Evolutionary conservation across 768 basidiomycete species (phyloP), one percentile per base, ranked within the genome.

Genomic region (Clitopilus hobsonii): DNA sequence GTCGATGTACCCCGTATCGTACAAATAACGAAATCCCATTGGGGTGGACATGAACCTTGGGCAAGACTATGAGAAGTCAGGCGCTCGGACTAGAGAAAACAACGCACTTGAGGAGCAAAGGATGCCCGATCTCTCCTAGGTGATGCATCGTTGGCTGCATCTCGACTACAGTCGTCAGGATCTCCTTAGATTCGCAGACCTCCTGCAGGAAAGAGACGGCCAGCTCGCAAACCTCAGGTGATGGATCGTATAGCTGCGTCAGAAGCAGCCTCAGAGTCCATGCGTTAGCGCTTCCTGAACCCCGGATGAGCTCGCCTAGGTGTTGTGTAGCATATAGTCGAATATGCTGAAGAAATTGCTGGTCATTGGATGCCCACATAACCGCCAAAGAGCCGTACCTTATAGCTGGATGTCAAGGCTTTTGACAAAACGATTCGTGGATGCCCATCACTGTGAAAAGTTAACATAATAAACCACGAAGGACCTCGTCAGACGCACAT

Each of bases 141-240:
- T 98, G 94, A 63, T 98, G 95, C 73, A 98, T 81, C 11, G 88
- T 92, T 0, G 97, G 97, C 59, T 93, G 88, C 85, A 98, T 89
- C 65, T 91, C 88, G 2, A 99, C 95, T 2, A 98, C 92, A 51
- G 91, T 76, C 64, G 95, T 88, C 24, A 99, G 76, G 20, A 89
- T 83, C 36, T 91, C 89, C 60, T 86, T 82, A 10, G 85, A 80
- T 63, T 94, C 88, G 62, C 96, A 98, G 1, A 88, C 92, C 61
- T 91, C 91, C 65, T 97, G 89, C 5, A 99, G 78, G 64, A 88
- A 90, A 56, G 85, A 84, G 16, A 97, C 91, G 6, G 97, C 94
- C 58, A 91, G 77, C 71, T 94, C 88, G 64, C 91, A 90, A 1
- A 99, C 94, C 67, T 95, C 92, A 18, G 87, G 76, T 0, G 88